Base-by-base conservation (phyloP, 75 land plant species). In the Pinus taeda region DNA sequence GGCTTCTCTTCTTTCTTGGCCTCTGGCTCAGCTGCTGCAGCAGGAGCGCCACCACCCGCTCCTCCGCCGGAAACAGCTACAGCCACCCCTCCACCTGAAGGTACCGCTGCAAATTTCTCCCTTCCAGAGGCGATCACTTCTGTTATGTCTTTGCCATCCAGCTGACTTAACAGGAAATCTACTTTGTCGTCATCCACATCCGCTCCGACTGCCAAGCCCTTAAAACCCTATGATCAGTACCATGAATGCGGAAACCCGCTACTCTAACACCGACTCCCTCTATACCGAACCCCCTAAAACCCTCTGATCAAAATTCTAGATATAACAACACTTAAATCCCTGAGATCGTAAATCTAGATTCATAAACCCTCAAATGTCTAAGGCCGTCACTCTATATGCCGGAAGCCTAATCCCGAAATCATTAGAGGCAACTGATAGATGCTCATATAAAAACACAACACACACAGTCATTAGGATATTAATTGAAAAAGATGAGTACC, bases 21-120 rank as follows among this genome's bases (percentile, higher is more conserved):
- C 62, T 80, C 78, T 6, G 59, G 84, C 33, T 36, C 78, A 53
- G 81, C 63, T 13, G 81, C 78, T 69, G 80, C 39, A 13, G 81
- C 73, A 26, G 81, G 81, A 57, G 73, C 86, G 6, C 81, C 77
- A 36, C 76, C 85, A 18, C 75, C 85, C 21, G 45, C 75, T 21
- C 73, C 75, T 11, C 74, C 77, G 4, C 26, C 85, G 15, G 84
- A 74, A 45, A 55, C 86, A 4, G 74, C 86, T 15, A 75, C 71
- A 17, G 67, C 84, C 36, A 72, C 86, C 30, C 80, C 86, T 13
- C 86, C 86, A 4, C 85, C 85, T 15, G 84, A 60, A 8, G 86
- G 86, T 60, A 84, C 86, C 56, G 85, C 77, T 8, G 86, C 86
- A 67, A 84, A 64, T 62, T 84, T 84, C 61, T 84, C 80, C 36